Evolutionary conservation across 73 alveolate genomes (phyloP).

Genomic region (Symbiodinium natans): DNA sequence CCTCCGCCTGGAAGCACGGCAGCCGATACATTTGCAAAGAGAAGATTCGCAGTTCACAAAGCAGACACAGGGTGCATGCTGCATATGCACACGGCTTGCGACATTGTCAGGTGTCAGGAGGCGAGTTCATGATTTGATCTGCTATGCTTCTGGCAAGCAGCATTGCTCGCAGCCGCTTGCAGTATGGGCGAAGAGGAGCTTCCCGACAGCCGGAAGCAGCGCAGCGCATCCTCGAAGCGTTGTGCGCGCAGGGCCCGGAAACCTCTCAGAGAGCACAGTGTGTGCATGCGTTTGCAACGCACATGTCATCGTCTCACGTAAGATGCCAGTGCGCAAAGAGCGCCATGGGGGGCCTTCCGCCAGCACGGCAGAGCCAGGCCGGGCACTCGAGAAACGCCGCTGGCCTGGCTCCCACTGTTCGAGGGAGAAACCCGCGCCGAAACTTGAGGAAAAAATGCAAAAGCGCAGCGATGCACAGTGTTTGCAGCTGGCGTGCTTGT

Average conservation of each 20-base stretch:
- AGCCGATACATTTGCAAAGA: no score
- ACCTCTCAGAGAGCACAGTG: not conserved
- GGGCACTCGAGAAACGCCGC: not conserved
- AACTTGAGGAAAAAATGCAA: no score
- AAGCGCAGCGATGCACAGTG: no score
- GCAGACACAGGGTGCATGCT: not conserved
- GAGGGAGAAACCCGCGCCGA: no score
- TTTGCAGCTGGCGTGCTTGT: no score
- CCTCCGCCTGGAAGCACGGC: not conserved
- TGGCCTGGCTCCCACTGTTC: not conserved
- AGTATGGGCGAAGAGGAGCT: not conserved
- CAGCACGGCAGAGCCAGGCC: not conserved
- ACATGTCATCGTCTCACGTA: no score
- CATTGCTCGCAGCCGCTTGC: not conserved
- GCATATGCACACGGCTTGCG: not conserved
- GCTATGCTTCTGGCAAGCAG: no score
- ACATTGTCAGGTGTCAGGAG: no score
- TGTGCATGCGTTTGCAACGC: not conserved
- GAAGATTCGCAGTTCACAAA: not conserved
- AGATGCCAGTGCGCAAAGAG: no score
- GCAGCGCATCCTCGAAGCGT: not conserved
- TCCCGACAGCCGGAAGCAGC: not conserved
- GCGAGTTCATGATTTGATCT: no score
- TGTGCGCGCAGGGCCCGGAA: slow-evolving; percentile 4
- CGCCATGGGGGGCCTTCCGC: not conserved